Percentiles rank a stretch among this genome's conserved stretches.
These are phyloP conservation scores for Phytophthora europaea DNA, from an alignment of 352 stramenopile species.

Conservation along the genomic window DNA sequence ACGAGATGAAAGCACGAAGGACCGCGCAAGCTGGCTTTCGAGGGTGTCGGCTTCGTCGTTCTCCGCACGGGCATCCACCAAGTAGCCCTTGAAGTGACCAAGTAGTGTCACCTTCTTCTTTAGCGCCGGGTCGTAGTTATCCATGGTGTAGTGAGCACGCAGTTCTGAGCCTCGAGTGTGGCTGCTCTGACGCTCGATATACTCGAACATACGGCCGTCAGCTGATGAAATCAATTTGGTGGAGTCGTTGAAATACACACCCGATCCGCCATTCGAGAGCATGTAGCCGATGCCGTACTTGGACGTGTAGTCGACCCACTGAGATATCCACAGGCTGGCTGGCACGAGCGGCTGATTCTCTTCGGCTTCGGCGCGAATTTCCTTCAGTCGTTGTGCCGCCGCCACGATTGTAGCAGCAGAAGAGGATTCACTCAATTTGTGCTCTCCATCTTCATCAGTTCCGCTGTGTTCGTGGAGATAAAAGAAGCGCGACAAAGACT, in stretches of 20 bases:
- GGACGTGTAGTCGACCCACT: slow-evolving; percentile 99
- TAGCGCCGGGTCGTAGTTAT: slow-evolving; percentile 88
- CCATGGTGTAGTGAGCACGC: slow-evolving; percentile 52
- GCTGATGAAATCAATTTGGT: slow-evolving; percentile 97
- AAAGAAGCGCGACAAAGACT: slow-evolving; percentile 75
- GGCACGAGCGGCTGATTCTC: slow-evolving; percentile 41
- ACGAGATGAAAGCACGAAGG: slow-evolving; percentile 31
- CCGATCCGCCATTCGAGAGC: slow-evolving; percentile 94
- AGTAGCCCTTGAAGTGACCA: slow-evolving; percentile 98
- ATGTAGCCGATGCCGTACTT: slow-evolving; percentile 99
- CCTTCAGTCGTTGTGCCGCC: slow-evolving; percentile 71
- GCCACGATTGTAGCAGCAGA: slow-evolving; percentile 68
- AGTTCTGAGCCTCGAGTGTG: slow-evolving; percentile 38
- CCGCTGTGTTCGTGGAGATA: slow-evolving; percentile 63
- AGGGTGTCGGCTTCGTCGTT: slow-evolving; percentile 59
- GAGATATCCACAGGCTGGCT: slow-evolving; percentile 93
- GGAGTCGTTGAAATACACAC: slow-evolving; percentile 99
- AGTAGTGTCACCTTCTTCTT: slow-evolving; percentile 99
- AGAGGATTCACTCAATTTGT: slow-evolving; percentile 68
- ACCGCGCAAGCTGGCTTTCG: slow-evolving; percentile 51
- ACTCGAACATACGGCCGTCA: slow-evolving; percentile 93
- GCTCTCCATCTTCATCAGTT: slow-evolving; percentile 37
- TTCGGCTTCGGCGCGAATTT: slow-evolving; percentile 66
- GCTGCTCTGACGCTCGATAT: slow-evolving; percentile 92
- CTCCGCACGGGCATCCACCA: slow-evolving; percentile 88